Evolutionary conservation across 768 basidiomycete species (phyloP).

Genomic region (Russula vinacea): DNA sequence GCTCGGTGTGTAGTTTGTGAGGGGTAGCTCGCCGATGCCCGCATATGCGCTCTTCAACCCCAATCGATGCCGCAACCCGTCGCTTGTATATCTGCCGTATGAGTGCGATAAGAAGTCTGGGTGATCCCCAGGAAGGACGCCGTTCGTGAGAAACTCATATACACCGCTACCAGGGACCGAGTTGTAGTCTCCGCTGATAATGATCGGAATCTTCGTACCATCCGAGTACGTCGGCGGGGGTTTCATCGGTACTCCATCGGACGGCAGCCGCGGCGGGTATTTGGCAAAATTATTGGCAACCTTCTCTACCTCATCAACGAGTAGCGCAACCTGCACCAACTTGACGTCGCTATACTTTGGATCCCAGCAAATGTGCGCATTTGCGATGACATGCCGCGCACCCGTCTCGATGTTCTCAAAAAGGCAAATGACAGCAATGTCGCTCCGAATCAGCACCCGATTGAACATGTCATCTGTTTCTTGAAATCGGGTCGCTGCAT

Average conservation of each 20-base stretch:
- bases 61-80: slow-evolving; percentile 78
- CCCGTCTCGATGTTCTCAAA: slow-evolving; percentile 87
- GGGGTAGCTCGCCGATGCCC: slow-evolving; percentile 52
- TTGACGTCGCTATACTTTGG: slow-evolving; percentile 93
- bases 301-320: slow-evolving; percentile 92
- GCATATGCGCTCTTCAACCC: slow-evolving; percentile 85
- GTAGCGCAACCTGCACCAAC: slow-evolving; percentile 89
- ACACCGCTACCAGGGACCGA: slow-evolving; percentile 83
- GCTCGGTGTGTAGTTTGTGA: slow-evolving; percentile 89
- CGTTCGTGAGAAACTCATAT: slow-evolving; percentile 83
- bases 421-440: slow-evolving; percentile 83
- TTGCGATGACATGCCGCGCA: slow-evolving; percentile 83
- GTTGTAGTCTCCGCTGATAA: slow-evolving; percentile 97
- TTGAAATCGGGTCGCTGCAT: slow-evolving; percentile 93
- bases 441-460: slow-evolving; percentile 90
- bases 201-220: slow-evolving; percentile 82
- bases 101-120: slow-evolving; percentile 88
- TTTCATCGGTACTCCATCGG: slow-evolving; percentile 43
- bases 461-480: slow-evolving; percentile 99
- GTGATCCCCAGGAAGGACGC: slow-evolving; percentile 67
- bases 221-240: slow-evolving; percentile 72
- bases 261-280: slow-evolving; percentile 64
- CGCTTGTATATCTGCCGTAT: slow-evolving; percentile 90
- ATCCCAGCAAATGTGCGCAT: slow-evolving; percentile 93
- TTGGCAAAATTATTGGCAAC: slow-evolving; percentile 79